Percentiles rank a stretch among this genome's conserved stretches.
Evolutionary conservation across 306 rosid species (phyloP).

Genomic region (Argentina anserina): DNA sequence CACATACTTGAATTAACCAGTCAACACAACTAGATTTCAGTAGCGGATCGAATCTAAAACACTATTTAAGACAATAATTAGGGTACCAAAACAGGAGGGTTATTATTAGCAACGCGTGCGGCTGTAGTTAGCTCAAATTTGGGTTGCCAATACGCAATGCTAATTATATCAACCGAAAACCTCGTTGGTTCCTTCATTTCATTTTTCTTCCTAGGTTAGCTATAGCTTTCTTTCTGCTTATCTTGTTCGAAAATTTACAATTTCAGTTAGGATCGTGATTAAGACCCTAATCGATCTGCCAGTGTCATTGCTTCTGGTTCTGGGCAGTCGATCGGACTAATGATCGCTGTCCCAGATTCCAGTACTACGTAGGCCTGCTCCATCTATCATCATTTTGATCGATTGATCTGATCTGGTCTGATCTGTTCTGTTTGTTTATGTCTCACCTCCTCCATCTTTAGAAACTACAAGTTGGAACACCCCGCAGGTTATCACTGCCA

Average conservation of each 20-base stretch:
- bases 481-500: background rate
- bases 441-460: background rate
- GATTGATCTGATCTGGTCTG: conserved; percentile 1
- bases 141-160: background rate
- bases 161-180: conserved; percentile 1
- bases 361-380: background rate
- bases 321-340: conserved; percentile 9
- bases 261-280: background rate
- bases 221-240: background rate
- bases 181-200: conserved; percentile 8
- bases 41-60: background rate
- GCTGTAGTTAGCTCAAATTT: background rate
- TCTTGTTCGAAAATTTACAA: background rate
- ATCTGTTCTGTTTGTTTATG: background rate
- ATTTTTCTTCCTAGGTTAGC: background rate
- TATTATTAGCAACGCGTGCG: background rate
- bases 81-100: background rate
- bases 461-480: background rate
- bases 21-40: background rate
- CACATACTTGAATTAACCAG: too few species aligned
- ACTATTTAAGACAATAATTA: background rate
- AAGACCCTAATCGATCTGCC: background rate
- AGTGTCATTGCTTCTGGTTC: background rate
- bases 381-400: conserved; percentile 11
- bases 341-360: background rate